These are phyloP conservation scores for Penicillium parvum DNA, from an alignment of 495 filamentous ascomycete species.

Conservation along the genomic window DNA sequence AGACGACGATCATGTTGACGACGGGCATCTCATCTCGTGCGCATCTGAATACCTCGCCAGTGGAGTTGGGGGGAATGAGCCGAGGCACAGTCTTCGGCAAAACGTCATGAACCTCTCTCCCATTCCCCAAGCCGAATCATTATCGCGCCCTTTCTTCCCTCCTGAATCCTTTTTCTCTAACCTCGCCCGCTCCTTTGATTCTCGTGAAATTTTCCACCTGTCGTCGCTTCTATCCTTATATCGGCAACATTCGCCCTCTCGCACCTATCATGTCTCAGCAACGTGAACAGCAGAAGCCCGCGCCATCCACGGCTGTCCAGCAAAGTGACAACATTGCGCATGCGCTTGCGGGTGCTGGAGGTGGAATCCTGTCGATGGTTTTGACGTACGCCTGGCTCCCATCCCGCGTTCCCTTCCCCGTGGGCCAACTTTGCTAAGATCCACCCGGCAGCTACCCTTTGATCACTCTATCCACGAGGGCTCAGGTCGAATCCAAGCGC, in stretches of 20 bases:
- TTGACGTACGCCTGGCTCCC: conserved; percentile 75
- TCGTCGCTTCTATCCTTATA: not conserved
- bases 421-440: conserved; percentile 13
- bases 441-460: conserved; percentile 72
- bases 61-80: conserved; percentile 27
- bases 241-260: not conserved
- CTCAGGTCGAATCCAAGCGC: conserved; percentile 94
- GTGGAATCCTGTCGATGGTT: conserved; percentile 91
- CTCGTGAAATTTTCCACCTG: not conserved
- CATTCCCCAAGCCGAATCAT: conserved; percentile 32
- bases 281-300: conserved; percentile 31
- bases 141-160: conserved; percentile 26
- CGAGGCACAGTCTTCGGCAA: conserved; percentile 43
- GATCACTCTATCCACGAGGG: conserved; percentile 94
- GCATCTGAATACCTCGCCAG: conserved; percentile 12
- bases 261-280: conserved; percentile 37
- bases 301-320: conserved; percentile 49
- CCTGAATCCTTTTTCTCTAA: conserved; percentile 13
- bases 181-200: conserved; percentile 9
- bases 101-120: conserved; percentile 39
- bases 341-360: conserved; percentile 81
- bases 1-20: not conserved
- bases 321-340: conserved; percentile 91
- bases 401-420: conserved; percentile 12
- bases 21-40: not conserved